Evolutionary conservation across 768 basidiomycete species (phyloP).

Genomic region (Podaxis mareebaensis): DNA sequence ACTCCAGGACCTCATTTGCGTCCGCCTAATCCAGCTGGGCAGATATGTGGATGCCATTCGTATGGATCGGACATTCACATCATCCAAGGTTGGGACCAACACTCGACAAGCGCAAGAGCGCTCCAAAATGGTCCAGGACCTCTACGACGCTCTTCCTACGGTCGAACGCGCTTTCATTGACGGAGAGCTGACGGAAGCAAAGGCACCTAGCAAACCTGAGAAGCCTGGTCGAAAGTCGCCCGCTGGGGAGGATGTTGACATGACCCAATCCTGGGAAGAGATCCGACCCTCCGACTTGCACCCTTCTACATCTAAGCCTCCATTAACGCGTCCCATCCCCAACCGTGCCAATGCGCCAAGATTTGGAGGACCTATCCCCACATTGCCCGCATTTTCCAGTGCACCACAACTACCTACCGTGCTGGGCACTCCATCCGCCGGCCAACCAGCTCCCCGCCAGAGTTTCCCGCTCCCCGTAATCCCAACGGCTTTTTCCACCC

Average conservation of each 20-base stretch:
- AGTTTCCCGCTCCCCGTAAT: slow-evolving; percentile 23
- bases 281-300: slow-evolving; percentile 32
- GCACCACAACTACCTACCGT: slow-evolving; percentile 5
- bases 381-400: slow-evolving; percentile 21
- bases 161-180: slow-evolving; percentile 68
- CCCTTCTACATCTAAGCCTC: slow-evolving; percentile 27
- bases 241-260: slow-evolving; percentile 25
- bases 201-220: slow-evolving; percentile 6
- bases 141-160: slow-evolving; percentile 61
- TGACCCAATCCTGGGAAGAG: slow-evolving; percentile 71
- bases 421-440: background rate
- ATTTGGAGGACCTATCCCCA: slow-evolving; percentile 33
- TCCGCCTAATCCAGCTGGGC: slow-evolving; percentile 74
- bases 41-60: slow-evolving; percentile 73
- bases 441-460: slow-evolving; percentile 26
- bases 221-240: background rate
- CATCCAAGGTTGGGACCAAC: slow-evolving; percentile 39
- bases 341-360: slow-evolving; percentile 35
- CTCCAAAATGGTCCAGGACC: slow-evolving; percentile 67
- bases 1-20: slow-evolving; percentile 77
- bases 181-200: slow-evolving; percentile 44
- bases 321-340: slow-evolving; percentile 24
- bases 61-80: slow-evolving; percentile 64
- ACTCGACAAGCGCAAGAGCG: slow-evolving; percentile 50
- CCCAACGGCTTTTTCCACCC: slow-evolving; percentile 2